Percentiles rank a stretch among this genome's conserved stretches.
Evolutionary conservation across 331 rosid species (phyloP).

Genomic region (Dryas integrifolia): DNA sequence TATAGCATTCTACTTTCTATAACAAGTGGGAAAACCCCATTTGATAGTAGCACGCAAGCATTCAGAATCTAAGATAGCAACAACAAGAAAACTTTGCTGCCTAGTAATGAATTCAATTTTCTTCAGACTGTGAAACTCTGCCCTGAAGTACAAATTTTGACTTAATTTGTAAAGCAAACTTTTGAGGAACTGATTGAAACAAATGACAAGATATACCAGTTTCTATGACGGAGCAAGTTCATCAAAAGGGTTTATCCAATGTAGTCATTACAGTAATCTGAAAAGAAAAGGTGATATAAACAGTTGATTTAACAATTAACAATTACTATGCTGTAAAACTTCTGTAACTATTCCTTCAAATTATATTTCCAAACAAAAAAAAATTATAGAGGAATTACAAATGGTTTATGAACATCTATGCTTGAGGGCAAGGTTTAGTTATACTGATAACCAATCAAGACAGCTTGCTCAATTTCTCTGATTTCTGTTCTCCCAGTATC

Average conservation of each 20-base stretch:
- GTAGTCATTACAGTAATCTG: no score
- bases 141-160: neutral
- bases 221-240: neutral
- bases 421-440: no score
- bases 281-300: no score
- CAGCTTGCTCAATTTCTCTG: no score
- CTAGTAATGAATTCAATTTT: neutral
- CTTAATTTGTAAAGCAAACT: neutral
- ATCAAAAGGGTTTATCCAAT: neutral
- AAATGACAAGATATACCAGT: neutral
- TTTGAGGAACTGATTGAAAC: neutral
- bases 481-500: conserved; percentile 31
- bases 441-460: no score
- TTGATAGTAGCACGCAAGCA: neutral
- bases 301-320: neutral
- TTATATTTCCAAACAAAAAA: no score
- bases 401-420: conserved; percentile 9
- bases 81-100: neutral
- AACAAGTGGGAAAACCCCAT: no score
- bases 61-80: neutral
- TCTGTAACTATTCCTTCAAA: neutral
- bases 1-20: no score
- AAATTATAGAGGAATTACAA: neutral
- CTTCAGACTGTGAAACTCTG: no score
- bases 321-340: neutral